Conservation (phyloP, 495 filamentous ascomycete genomes). For the Aspergillus diversus region DNA sequence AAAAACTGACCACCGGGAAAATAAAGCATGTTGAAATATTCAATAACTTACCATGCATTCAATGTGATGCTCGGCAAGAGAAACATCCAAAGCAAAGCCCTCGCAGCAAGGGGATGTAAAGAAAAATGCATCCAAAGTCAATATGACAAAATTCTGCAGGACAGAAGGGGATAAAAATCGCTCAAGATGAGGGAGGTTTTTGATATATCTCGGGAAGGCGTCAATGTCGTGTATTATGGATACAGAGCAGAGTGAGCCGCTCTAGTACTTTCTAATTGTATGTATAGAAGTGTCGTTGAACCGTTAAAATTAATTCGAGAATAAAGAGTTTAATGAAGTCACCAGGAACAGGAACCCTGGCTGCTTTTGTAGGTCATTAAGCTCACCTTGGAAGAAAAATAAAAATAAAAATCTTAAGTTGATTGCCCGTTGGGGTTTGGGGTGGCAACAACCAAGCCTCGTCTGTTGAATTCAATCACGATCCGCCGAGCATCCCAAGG, state of each 20-base stretch:
- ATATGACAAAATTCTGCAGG: slow-evolving; percentile 17
- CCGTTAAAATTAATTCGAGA: not conserved
- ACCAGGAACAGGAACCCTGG: slow-evolving; percentile 19
- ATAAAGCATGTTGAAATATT: slow-evolving; percentile 1
- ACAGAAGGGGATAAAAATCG: slow-evolving; percentile 19
- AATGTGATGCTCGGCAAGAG: slow-evolving; percentile 14
- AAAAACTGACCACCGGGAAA: slow-evolving; percentile 3
- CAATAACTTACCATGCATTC: slow-evolving; percentile 15
- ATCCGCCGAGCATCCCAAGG: slow-evolving; percentile 2
- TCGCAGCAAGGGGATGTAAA: slow-evolving; percentile 13
- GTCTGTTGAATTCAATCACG: slow-evolving; percentile 1
- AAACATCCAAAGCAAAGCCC: not conserved
- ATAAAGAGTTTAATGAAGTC: not conserved
- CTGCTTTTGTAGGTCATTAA: slow-evolving; percentile 17
- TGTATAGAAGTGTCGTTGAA: too few species aligned
- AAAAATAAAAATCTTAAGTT: slow-evolving; percentile 2
- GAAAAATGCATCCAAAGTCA: slow-evolving; percentile 16
- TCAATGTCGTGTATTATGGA: too few species aligned
- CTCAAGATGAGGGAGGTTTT: slow-evolving; percentile 9
- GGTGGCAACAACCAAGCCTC: slow-evolving; percentile 7
- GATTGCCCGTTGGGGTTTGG: slow-evolving; percentile 1
- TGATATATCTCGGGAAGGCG: too few species aligned
- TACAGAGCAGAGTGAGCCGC: too few species aligned
- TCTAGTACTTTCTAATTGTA: too few species aligned
- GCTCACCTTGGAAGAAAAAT: slow-evolving; percentile 2